phyloP scores from a whole-genome alignment of 225 moss, liverwort and hornwort genomes.

The Marchantia polymorpha region DNA sequence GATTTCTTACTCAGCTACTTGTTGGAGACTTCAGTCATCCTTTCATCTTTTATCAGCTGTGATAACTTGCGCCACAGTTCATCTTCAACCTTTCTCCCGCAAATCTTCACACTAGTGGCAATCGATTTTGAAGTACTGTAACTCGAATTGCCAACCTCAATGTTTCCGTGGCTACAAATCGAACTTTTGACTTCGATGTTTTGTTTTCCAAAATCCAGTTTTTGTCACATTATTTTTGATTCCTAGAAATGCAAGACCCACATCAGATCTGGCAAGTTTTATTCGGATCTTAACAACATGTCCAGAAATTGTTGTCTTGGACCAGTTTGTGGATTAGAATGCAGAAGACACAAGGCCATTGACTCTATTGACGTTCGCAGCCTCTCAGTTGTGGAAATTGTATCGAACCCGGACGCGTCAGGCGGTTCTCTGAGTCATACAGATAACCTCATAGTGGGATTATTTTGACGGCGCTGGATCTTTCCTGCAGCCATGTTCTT shows the following conservation, averaged over 20 bases:
- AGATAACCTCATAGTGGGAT: too few relatives aligned
- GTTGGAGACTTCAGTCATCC: background rate
- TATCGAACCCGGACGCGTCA: too few relatives aligned
- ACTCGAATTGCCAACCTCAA: too few relatives aligned
- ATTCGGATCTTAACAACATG: background rate
- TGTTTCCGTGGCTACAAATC: background rate
- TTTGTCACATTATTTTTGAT: background rate
- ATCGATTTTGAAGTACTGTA: too few relatives aligned
- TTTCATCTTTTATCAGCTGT: background rate
- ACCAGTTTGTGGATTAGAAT: too few relatives aligned
- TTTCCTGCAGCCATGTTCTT: too few relatives aligned
- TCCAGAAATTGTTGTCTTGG: too few relatives aligned
- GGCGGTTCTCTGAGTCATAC: too few relatives aligned
- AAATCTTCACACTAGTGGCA: background rate
- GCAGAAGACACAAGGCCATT: too few relatives aligned
- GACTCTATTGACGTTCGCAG: too few relatives aligned
- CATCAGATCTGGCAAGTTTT: background rate
- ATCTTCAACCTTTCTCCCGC: background rate
- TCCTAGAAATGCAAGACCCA: background rate
- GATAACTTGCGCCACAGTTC: background rate
- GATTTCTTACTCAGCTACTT: background rate
- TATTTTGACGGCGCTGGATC: too few relatives aligned
- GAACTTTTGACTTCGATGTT: background rate
- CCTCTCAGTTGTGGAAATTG: too few relatives aligned
- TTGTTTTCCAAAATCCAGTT: background rate